Conservation (phyloP, 768 basidiomycete species). For the Amanita muscaria region DNA sequence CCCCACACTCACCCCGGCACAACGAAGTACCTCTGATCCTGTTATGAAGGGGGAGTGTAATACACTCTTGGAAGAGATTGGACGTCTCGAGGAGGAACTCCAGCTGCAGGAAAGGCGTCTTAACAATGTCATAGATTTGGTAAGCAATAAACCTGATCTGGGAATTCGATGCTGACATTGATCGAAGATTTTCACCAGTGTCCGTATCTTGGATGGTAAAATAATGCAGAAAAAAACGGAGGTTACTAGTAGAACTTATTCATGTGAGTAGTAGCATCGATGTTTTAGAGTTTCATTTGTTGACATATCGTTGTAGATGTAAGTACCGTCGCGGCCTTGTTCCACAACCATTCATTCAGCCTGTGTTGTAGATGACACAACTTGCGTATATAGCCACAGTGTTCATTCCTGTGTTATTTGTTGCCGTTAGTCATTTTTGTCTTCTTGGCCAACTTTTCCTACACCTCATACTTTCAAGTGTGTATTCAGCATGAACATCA, state of each 20-base stretch:
- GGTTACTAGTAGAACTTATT: constrained; percentile 26
- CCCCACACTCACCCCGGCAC: constrained; percentile 36
- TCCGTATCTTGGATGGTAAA: constrained; percentile 40
- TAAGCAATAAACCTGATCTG: constrained; percentile 8
- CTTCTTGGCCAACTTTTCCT: neutral
- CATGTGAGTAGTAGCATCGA: constrained; percentile 16
- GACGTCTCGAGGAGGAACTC: constrained; percentile 33
- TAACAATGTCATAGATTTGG: constrained; percentile 44
- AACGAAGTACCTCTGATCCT: constrained; percentile 19
- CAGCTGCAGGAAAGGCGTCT: constrained; percentile 35
- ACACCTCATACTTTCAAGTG: constrained; percentile 18
- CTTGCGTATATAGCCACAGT: constrained; percentile 56
- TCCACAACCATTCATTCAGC: neutral
- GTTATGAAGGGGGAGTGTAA: constrained; percentile 38
- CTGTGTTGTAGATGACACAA: constrained; percentile 36
- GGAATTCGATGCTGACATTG: neutral
- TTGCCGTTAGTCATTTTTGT: constrained; percentile 28
- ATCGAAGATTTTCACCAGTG: constrained; percentile 34
- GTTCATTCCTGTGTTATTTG: constrained; percentile 50
- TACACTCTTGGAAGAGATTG: constrained; percentile 41
- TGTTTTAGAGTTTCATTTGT: neutral
- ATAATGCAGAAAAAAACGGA: constrained; percentile 34
- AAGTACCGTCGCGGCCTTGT: neutral
- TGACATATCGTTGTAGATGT: constrained; percentile 9
- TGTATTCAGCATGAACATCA: constrained; percentile 54